These are phyloP conservation scores for Podila minutissima DNA, from an alignment of 192 early-diverging fungal species.

Conservation along the genomic window DNA sequence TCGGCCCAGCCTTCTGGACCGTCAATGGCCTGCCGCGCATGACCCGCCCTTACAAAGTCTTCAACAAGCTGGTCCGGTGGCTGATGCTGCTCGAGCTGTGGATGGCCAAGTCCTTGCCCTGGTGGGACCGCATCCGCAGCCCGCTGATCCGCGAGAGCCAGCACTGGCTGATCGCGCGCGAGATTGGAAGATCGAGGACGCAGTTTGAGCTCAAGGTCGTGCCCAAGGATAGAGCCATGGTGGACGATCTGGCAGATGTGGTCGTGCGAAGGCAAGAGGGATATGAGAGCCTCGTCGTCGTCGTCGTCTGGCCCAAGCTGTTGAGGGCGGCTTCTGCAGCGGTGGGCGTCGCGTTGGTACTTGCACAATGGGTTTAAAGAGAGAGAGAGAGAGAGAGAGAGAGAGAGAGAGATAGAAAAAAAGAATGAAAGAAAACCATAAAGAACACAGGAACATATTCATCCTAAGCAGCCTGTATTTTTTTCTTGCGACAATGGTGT, in stretches of 20 bases:
- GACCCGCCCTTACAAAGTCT: neutral
- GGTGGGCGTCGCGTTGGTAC: slow-evolving; percentile 1
- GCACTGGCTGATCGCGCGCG: neutral
- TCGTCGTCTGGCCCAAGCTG: slow-evolving; percentile 1
- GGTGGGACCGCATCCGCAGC: slow-evolving; percentile 13
- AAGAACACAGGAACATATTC: no score
- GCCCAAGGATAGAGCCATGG: neutral
- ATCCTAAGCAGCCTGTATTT: no score
- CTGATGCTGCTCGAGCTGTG: slow-evolving; percentile 10
- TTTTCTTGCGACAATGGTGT: no score
- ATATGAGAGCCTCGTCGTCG: neutral
- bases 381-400: no score
- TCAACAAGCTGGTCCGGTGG: neutral
- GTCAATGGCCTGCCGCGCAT: slow-evolving; percentile 5
- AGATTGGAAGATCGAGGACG: slow-evolving; percentile 9
- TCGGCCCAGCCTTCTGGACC: slow-evolving; percentile 19
- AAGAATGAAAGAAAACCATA: no score
- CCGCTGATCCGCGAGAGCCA: neutral
- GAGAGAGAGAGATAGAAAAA: no score
- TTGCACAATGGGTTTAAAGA: neutral
- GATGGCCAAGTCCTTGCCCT: neutral
- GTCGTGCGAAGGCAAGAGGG: no score
- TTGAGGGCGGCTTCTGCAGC: slow-evolving; percentile 8
- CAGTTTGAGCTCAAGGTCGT: slow-evolving; percentile 14
- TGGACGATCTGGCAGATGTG: neutral